Evolutionary conservation across 768 basidiomycete species (phyloP).

Genomic region (Cystofilobasidium macerans): DNA sequence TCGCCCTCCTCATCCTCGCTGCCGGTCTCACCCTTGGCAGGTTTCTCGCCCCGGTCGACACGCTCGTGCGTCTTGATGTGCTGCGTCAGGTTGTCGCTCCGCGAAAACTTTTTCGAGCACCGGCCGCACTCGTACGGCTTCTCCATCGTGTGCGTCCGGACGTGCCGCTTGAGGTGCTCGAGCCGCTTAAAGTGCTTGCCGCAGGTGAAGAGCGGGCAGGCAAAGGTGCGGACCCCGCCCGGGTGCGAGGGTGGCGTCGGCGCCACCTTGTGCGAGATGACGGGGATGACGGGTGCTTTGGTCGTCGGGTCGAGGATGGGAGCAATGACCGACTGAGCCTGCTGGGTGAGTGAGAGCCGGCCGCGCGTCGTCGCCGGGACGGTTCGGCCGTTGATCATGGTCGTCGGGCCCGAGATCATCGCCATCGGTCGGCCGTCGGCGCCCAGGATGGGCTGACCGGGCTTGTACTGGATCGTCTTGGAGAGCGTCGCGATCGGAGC

Average conservation of each 20-base stretch:
- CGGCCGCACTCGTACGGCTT: slow-evolving; percentile 62
- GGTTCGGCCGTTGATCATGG: not conserved
- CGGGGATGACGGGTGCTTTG: slow-evolving; percentile 22
- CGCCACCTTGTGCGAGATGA: slow-evolving; percentile 29
- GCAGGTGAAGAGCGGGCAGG: slow-evolving; percentile 75
- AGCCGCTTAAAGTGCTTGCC: slow-evolving; percentile 77
- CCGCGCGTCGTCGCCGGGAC: slow-evolving; percentile 9
- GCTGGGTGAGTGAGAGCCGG: slow-evolving; percentile 6
- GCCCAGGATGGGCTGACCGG: not conserved
- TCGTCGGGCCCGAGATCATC: slow-evolving; percentile 8
- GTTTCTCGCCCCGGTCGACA: slow-evolving; percentile 27
- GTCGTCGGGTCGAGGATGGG: slow-evolving; percentile 3
- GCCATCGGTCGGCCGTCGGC: not conserved
- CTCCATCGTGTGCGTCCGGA: slow-evolving; percentile 82
- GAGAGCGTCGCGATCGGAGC: too few species aligned
- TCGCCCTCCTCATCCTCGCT: too few species aligned
- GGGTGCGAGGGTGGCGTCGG: slow-evolving; percentile 20
- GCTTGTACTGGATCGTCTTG: not conserved
- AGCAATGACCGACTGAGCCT: not conserved
- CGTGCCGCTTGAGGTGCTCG: slow-evolving; percentile 80
- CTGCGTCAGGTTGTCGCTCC: slow-evolving; percentile 79
- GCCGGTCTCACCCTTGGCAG: not conserved
- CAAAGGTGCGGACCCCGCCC: slow-evolving; percentile 44
- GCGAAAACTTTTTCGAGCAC: slow-evolving; percentile 72
- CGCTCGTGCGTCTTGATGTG: slow-evolving; percentile 70